Evolutionary conservation across 2,329 filamentous ascomycete genomes (phyloP), one percentile per base, ranked within the genome.

Genomic region (Aspergillus spinulosporus): DNA sequence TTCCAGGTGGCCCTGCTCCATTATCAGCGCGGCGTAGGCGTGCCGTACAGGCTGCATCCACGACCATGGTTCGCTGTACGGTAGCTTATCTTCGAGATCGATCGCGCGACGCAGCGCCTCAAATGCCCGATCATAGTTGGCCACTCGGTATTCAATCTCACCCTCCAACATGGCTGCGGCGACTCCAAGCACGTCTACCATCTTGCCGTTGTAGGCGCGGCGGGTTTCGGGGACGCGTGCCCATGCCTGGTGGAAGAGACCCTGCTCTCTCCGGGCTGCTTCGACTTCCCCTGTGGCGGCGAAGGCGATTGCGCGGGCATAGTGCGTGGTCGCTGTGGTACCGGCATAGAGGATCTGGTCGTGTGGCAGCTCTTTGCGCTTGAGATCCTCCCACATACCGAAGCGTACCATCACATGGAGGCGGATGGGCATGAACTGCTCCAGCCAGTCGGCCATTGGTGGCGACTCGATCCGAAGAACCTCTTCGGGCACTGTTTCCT

Each of bases 361-460:
- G 0, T 69, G 54, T 0, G 86, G 88, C 0, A 87, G 60, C 0
- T 72, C 54, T 0, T 90, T 71, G 0, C 72, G 69, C 11, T 87
- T 72, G n/a, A 92, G 75, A 1, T 90, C 85, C 0, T 84, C 67
- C 89, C 89, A 92, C 9, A 74, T 76, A 0, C 89, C 89, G 62
- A 92, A 92, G 0, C 89, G 84, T 43, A 92, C 79, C 1, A 88
- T 74, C 0, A 86, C 85, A 68, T 93, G 88, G 0, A 87, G 76
- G 1, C 85, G 80, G 65, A 90, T 83, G 1, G 82, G 80, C 1
- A 87, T 72, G 62, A 90, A 90, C 2, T 82, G 82, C 72, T 92
- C 89, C 2, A 1, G 91, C 76, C 87, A 88, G 91, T 92, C 87
- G 1, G 88, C 88, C 84, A 92, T 89, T 0, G 87, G 86, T 0